Conservation (phyloP, 163 green algal genomes). For the Scenedesmus sp. region DNA sequence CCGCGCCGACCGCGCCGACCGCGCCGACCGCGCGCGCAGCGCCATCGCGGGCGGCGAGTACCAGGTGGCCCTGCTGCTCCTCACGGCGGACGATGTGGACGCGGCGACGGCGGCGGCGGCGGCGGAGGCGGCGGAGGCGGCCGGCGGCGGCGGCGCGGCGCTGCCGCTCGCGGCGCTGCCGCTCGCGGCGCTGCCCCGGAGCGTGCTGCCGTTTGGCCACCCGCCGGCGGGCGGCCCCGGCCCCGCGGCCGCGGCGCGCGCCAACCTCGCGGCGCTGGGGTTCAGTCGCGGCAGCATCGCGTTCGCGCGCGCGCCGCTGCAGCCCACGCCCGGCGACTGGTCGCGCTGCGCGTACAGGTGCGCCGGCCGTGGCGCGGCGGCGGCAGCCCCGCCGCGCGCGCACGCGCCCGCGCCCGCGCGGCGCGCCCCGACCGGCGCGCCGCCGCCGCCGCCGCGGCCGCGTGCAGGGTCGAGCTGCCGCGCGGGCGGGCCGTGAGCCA, state of each 20-base stretch:
- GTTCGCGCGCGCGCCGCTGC: conserved; percentile 3
- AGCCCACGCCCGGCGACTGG: conserved; percentile 23
- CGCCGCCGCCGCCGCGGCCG: not conserved
- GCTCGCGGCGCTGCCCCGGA: not conserved
- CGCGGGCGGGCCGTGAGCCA: not conserved
- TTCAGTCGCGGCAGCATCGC: not conserved
- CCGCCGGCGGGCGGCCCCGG: not conserved
- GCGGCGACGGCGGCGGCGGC: conserved; percentile 1
- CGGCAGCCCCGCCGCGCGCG: too few relatives aligned
- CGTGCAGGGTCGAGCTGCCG: conserved; percentile 3
- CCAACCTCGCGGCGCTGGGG: conserved; percentile 16
- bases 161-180: not conserved
- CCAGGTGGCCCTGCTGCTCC: conserved; percentile 4
- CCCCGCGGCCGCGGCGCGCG: not conserved
- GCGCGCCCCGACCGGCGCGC: too few relatives aligned
- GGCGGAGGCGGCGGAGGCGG: too few relatives aligned
- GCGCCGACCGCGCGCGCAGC: too few relatives aligned
- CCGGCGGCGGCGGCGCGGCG: too few relatives aligned
- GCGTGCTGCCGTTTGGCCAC: conserved; percentile 21
- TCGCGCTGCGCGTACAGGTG: conserved; percentile 21
- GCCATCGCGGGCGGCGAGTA: conserved; percentile 26
- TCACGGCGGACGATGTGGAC: conserved; percentile 6
- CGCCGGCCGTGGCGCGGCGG: too few relatives aligned
- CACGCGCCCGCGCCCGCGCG: too few relatives aligned
- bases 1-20: too few relatives aligned